Evolutionary conservation across 2,329 filamentous ascomycete species (phyloP), one percentile per base, ranked within the genome.

Genomic region (Fusarium zealandicum): DNA sequence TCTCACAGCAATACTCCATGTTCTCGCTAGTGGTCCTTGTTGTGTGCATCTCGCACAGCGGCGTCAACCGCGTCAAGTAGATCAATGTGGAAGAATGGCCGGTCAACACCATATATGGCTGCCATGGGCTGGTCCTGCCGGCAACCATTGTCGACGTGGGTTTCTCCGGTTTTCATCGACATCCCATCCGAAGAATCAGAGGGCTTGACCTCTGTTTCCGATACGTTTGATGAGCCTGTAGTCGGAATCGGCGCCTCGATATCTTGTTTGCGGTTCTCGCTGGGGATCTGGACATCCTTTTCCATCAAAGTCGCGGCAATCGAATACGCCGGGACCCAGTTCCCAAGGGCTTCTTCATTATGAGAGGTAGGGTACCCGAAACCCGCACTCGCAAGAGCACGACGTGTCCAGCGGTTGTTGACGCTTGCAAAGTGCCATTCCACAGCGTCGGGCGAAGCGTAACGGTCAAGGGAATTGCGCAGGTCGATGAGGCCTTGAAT

Each of bases 401-500:
- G 78, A 22, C 82, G 78, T 6, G 82, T 79, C 84, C 83, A 87
- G 8, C 78, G 77, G 64, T 83, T 84, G 52, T 73, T 73, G 7
- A 86, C 73, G 33, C 77, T 76, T 2, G 82, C 82, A 61, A 87
- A 79, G 59, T 83, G 80, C 78, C 79, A 81, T 56, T 82, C 78
- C 8, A 81, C 78, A 0, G 66, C 57, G 33, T 78, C 74, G 0
- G 80, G 80, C 4, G 74, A 67, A 1, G 82, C 78, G 63, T 85
- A 80, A 12, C 76, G 74, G 66, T 84, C 80, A 2, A 87, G 73
- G 17, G 80, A 76, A 57, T 79, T 80, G 33, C 82, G 77, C 11
- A 84, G 70, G 61, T 86, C 82, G 38, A 84, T 74, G 10, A 87
- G 72, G 1, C 80, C 80, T 61, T 87, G 83, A 0, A 85, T 70